Base-by-base conservation (phyloP, 805 yeast genomes). In the Priceomyces melissophilus region DNA sequence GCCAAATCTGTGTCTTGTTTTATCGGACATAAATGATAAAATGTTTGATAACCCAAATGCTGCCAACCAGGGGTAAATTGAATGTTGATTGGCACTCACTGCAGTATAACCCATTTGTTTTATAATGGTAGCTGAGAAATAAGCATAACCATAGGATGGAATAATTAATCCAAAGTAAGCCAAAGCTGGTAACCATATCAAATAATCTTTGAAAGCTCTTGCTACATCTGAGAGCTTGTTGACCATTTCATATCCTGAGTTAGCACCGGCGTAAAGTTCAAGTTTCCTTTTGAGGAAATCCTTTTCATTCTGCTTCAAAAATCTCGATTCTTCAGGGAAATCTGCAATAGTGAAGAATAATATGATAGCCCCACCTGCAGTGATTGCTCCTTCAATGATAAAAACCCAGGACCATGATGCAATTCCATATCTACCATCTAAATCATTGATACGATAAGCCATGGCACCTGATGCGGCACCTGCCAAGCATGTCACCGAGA, bases 11-110 rank as follows among this genome's bases (percentile, higher is more conserved):
- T 57, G 54, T 45, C 74, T 67, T 15, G 65, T 39, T 35, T 54
- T 60, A 57, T 87, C 96, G 0, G 93, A 82, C 42, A 71, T 46
- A 43, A 70, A 65, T 0, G 95, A 91, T n/a, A 75, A 47, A 3
- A 77, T 52, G 63, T 82, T 80, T 33, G 82, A 76, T 27, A 76
- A 65, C 4, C 83, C 88, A 54, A 87, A 84, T 0, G 95, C 86
- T 23, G 74, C 65, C 32, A 86, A 69, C 90, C 95, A 88, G 14
- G 96, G 95, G 49, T 87, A 89, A 37, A 88, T 86, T 0, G 95
- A 84, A 63, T 82, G 82, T 41, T 83, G 76, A 60, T 88, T 88
- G 8, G 95, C 91, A 41, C 76, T 69, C 52, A 80, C 83, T 2
- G 87, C 81, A 2, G 87, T 73, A 67, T 82, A 73, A 14, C 84